Base-by-base conservation (phyloP, 2,329 filamentous ascomycete genomes). In the Neonectria magnoliae region DNA sequence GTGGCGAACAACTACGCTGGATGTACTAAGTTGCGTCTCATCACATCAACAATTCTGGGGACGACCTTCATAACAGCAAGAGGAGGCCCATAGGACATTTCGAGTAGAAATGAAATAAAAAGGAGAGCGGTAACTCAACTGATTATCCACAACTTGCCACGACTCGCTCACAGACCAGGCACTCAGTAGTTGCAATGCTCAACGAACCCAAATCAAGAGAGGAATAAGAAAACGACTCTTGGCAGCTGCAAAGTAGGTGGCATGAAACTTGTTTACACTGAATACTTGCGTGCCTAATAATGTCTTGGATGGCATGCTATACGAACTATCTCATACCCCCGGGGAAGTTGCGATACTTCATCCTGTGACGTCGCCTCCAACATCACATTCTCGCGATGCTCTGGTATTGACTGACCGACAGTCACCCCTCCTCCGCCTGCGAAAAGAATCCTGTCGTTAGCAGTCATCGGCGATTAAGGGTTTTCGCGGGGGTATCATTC, bases 301-400 rank as follows among this genome's bases (percentile, higher is more conserved):
- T 14, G 29, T 3, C 6, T 38, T n/a, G 36, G 11, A 33, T 2
- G 48, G 25, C 29, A 31, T 11, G 14, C 22, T 2, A 8, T 11
- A 13, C n/a, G 29, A 20, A 10, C 11, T 7, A 5, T 13, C 48
- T 18, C 16, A 13, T 8, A 20, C 14, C 22, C 25, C 14, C 14
- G 14, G 13, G 36, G 13, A 1, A 9, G 58, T n/a, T 14, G 25
- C 44, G 27, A 33, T 14, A 51, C 18, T 47, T 58, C 57, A 59
- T 33, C 44, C 18, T 29, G 44, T 31, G 18, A 51, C 41, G 31
- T 29, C 51, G 61, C 51, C 38, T 36, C 38, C 53, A 22, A 31
- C 52, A 33, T 25, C 20, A 20, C 59, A 68, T 66, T 65, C 55
- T 57, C 64, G 47, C 42, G 13, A 27, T 31, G 38, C 9, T 38